Percentiles rank a stretch among this genome's conserved stretches.
phyloP scores from a whole-genome alignment of 805 yeast genomes.

The Kodamaea restingae region DNA sequence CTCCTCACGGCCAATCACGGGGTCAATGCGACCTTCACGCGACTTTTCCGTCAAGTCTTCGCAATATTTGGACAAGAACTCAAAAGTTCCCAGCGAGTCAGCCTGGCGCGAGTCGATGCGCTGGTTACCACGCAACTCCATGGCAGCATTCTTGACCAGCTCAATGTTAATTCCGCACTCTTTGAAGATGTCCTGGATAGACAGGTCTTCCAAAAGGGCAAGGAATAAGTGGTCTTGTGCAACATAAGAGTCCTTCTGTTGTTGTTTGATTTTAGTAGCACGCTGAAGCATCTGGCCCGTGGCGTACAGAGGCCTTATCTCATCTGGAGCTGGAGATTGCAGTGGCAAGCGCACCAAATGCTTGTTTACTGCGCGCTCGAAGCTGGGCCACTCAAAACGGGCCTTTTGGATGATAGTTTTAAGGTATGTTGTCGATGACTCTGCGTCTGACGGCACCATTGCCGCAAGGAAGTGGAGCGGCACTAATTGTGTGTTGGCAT shows the following conservation, averaged over 20 bases:
- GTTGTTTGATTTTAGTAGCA: conserved; percentile 73
- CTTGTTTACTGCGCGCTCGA: conserved; percentile 77
- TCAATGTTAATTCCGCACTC: conserved; percentile 66
- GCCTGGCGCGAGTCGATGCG: conserved; percentile 92
- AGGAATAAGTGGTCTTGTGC: conserved; percentile 92
- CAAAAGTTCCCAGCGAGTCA: conserved; percentile 80
- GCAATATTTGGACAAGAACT: conserved; percentile 86
- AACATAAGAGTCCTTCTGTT: conserved; percentile 85
- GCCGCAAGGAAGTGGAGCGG: conserved; percentile 95
- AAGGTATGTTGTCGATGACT: conserved; percentile 50
- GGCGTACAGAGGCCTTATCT: conserved; percentile 70
- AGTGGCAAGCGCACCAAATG: conserved; percentile 80
- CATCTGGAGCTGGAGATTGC: conserved; percentile 85
- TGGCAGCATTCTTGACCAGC: conserved; percentile 70
- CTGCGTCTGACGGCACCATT: conserved; percentile 62
- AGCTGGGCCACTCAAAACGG: conserved; percentile 77
- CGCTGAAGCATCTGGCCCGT: conserved; percentile 69
- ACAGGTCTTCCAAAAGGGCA: conserved; percentile 76
- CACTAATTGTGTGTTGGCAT: conserved; percentile 72
- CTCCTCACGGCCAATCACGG: conserved; percentile 98
- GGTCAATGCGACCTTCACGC: conserved; percentile 90
- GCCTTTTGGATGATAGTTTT: conserved; percentile 82
- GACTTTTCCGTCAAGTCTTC: conserved; percentile 92
- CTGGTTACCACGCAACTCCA: conserved; percentile 81
- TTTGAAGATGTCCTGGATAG: conserved; percentile 67